A percentile compares a stretch with the other conserved stretches of the same genome.
These are phyloP conservation scores for Candida sanyaensis DNA, from an alignment of 1,139 yeast species.

Conservation along the genomic window DNA sequence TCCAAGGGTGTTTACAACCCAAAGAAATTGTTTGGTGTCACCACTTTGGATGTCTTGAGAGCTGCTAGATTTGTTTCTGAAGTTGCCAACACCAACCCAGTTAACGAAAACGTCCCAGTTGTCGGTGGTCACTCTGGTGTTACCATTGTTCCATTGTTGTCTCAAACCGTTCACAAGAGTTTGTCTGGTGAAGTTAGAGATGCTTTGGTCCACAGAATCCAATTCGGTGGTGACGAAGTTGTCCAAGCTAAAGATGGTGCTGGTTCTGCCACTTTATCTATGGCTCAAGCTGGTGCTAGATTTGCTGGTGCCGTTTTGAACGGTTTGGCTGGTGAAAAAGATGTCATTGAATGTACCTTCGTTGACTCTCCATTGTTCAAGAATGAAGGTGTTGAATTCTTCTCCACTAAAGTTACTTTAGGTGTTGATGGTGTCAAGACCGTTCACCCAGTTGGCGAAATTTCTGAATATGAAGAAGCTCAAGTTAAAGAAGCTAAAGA, in stretches of 20 bases:
- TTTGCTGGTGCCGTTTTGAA: slow-evolving; percentile 64
- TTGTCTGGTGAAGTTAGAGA: slow-evolving; percentile 59
- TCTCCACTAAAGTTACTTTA: slow-evolving; percentile 66
- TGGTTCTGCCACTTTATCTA: slow-evolving; percentile 92
- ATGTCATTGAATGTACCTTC: slow-evolving; percentile 52
- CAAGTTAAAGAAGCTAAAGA: slow-evolving; percentile 56
- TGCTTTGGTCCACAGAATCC: slow-evolving; percentile 81
- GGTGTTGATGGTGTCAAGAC: slow-evolving; percentile 58
- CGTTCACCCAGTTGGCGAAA: slow-evolving; percentile 56
- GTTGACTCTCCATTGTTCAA: slow-evolving; percentile 51
- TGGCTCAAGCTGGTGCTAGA: slow-evolving; percentile 95
- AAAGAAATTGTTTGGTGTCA: slow-evolving; percentile 84
- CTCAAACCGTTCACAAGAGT: slow-evolving; percentile 56
- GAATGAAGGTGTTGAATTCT: slow-evolving; percentile 56
- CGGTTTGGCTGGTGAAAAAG: slow-evolving; percentile 54
- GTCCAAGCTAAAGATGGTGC: slow-evolving; percentile 94
- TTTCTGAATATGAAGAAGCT: slow-evolving; percentile 59
- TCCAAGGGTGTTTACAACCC: slow-evolving; percentile 76
- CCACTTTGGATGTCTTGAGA: slow-evolving; percentile 87
- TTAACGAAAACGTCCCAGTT: slow-evolving; percentile 70
- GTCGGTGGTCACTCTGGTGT: slow-evolving; percentile 98
- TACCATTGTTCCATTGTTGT: slow-evolving; percentile 87
- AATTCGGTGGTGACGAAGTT: slow-evolving; percentile 97
- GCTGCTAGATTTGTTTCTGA: slow-evolving; percentile 80
- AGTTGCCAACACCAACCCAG: slow-evolving; percentile 56